Evolutionary conservation across 2,329 filamentous ascomycete species (phyloP).

Genomic region (Monilinia vaccinii-corymbosi): DNA sequence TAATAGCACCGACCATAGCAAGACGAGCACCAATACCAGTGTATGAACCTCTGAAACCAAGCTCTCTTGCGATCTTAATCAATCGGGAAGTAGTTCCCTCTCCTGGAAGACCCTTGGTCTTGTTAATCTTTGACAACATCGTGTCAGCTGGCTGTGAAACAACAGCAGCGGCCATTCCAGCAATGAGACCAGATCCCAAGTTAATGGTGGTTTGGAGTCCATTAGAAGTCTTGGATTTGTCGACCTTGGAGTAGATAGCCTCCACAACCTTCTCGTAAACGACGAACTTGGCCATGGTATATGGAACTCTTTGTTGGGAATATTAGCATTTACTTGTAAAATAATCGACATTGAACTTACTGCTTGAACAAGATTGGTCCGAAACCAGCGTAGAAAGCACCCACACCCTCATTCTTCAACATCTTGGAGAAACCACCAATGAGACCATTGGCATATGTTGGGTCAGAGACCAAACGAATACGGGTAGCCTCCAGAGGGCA

Average conservation of each 20-base stretch:
- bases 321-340: neutral
- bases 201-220: slow-evolving; percentile 71
- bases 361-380: slow-evolving; percentile 79
- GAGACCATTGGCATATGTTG: slow-evolving; percentile 74
- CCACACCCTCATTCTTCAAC: slow-evolving; percentile 69
- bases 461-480: slow-evolving; percentile 86
- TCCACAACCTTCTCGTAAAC: slow-evolving; percentile 85
- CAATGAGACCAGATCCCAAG: slow-evolving; percentile 67
- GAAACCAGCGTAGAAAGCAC: slow-evolving; percentile 86
- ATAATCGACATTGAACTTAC: slow-evolving; percentile 35
- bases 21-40: slow-evolving; percentile 67
- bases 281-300: slow-evolving; percentile 94
- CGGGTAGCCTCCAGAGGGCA: slow-evolving; percentile 89
- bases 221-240: slow-evolving; percentile 62
- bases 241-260: slow-evolving; percentile 55
- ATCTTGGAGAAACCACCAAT: slow-evolving; percentile 77
- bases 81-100: slow-evolving; percentile 73
- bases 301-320: slow-evolving; percentile 55
- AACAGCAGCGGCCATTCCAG: slow-evolving; percentile 78
- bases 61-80: slow-evolving; percentile 82
- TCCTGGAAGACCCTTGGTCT: slow-evolving; percentile 79
- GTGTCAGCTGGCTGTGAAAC: slow-evolving; percentile 88
- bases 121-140: slow-evolving; percentile 95
- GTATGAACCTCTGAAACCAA: slow-evolving; percentile 71
- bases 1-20: slow-evolving; percentile 10